These are phyloP conservation scores for Rhizopogon sp. DNA, from an alignment of 768 basidiomycete species.

Conservation along the genomic window DNA sequence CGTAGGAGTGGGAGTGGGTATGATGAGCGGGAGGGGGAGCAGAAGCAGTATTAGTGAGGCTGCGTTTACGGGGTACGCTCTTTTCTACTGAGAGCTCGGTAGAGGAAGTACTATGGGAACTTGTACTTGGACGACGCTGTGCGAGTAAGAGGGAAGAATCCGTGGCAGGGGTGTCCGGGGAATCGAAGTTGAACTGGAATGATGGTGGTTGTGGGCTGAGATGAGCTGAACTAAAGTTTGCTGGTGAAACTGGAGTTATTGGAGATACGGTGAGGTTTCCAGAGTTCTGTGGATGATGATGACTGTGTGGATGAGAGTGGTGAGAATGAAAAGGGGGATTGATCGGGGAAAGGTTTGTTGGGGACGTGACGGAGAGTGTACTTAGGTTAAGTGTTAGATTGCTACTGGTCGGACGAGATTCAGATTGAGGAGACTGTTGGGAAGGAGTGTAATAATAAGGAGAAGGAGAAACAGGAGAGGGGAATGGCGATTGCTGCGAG, in stretches of 20 bases:
- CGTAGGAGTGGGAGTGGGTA: slow-evolving; percentile 23
- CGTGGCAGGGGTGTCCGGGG: slow-evolving; percentile 22
- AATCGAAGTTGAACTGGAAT: slow-evolving; percentile 49
- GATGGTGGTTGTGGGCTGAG: slow-evolving; percentile 38
- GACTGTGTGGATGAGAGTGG: slow-evolving; percentile 11
- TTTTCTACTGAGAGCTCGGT: slow-evolving; percentile 42
- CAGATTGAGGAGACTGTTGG: slow-evolving; percentile 11
- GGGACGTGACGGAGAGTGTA: slow-evolving; percentile 60
- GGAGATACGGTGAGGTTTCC: slow-evolving; percentile 35
- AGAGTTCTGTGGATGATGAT: slow-evolving; percentile 16
- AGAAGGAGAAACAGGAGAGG: slow-evolving; percentile 20
- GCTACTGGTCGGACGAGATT: slow-evolving; percentile 25
- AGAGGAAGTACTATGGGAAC: slow-evolving; percentile 37
- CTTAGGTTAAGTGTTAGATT: slow-evolving; percentile 65
- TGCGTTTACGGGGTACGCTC: slow-evolving; percentile 62
- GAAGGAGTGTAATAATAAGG: slow-evolving; percentile 17
- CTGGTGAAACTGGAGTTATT: slow-evolving; percentile 56
- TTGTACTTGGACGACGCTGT: slow-evolving; percentile 33
- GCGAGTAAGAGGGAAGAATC: slow-evolving; percentile 24
- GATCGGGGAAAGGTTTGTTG: slow-evolving; percentile 61
- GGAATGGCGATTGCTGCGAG: slow-evolving; percentile 10
- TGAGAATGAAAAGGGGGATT: slow-evolving; percentile 32
- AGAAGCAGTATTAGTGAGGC: slow-evolving; percentile 47
- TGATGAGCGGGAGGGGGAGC: slow-evolving; percentile 12
- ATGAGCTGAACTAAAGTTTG: slow-evolving; percentile 36